These are phyloP conservation scores for Glycine latifolia DNA, from an alignment of 306 rosid genomes.

Conservation along the genomic window DNA sequence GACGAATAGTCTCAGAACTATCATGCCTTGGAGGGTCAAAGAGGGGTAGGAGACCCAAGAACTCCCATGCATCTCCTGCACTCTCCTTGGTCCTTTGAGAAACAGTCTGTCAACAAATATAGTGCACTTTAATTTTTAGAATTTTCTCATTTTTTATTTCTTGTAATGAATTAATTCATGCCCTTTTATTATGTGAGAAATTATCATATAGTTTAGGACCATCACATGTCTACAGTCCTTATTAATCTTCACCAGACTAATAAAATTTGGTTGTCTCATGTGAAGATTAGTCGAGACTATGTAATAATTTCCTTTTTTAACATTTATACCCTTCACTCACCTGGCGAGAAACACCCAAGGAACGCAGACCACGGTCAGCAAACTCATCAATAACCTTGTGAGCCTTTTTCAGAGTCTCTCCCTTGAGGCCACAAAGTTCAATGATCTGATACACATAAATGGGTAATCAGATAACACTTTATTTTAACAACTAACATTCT, in stretches of 20 bases:
- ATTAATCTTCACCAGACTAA: background rate
- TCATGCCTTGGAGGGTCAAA: slow-evolving; percentile 96
- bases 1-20: slow-evolving; percentile 87
- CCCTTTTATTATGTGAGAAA: background rate
- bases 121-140: background rate
- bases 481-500: background rate
- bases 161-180: slow-evolving; percentile 14
- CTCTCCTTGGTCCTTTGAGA: slow-evolving; percentile 73
- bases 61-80: slow-evolving; percentile 77
- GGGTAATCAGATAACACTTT: slow-evolving; percentile 7
- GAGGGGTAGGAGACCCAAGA: slow-evolving; percentile 83
- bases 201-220: background rate
- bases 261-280: background rate
- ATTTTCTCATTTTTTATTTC: background rate
- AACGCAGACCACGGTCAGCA: slow-evolving; percentile 83
- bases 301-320: background rate
- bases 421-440: slow-evolving; percentile 77
- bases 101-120: slow-evolving; percentile 59
- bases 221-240: too few relatives aligned
- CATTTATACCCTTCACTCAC: slow-evolving; percentile 50
- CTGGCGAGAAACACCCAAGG: slow-evolving; percentile 78
- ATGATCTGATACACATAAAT: slow-evolving; percentile 62
- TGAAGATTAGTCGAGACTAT: background rate
- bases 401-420: slow-evolving; percentile 64
- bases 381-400: slow-evolving; percentile 65